These are phyloP conservation scores for Eurotiales sp. DNA, from an alignment of 2,329 filamentous ascomycete species.

Conservation along the genomic window DNA sequence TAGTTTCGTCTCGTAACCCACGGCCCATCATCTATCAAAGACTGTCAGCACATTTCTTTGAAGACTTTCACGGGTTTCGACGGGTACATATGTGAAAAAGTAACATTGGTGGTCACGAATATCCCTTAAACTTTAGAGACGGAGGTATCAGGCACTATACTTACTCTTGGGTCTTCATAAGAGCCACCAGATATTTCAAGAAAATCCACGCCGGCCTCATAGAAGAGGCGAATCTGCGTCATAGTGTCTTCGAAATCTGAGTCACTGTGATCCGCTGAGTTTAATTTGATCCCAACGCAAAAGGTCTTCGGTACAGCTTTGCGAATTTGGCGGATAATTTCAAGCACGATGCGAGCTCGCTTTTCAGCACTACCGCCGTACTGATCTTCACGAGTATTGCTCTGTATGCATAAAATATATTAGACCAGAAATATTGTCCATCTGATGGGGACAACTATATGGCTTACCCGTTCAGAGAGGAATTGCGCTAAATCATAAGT, in stretches of 20 bases:
- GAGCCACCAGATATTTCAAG: conserved; percentile 63
- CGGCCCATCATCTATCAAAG: too few relatives aligned
- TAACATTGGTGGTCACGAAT: too few relatives aligned
- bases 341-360: conserved; percentile 44
- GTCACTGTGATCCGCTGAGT: conserved; percentile 45
- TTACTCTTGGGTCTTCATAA: conserved; percentile 51
- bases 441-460: too few relatives aligned
- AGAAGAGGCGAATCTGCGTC: conserved; percentile 51
- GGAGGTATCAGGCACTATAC: too few relatives aligned
- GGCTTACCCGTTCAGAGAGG: too few relatives aligned
- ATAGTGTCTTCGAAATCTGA: conserved; percentile 47
- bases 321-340: conserved; percentile 43
- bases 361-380: conserved; percentile 48
- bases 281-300: conserved; percentile 49
- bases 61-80: neutral
- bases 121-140: too few relatives aligned
- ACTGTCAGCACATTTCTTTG: too few relatives aligned
- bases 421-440: too few relatives aligned
- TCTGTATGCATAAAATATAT: too few relatives aligned
- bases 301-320: conserved; percentile 40
- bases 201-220: conserved; percentile 53
- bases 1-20: too few relatives aligned
- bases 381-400: conserved; percentile 44
- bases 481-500: too few relatives aligned
- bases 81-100: too few relatives aligned